phyloP scores from a whole-genome alignment of 768 basidiomycete species.

The Boletus subparvulus region DNA sequence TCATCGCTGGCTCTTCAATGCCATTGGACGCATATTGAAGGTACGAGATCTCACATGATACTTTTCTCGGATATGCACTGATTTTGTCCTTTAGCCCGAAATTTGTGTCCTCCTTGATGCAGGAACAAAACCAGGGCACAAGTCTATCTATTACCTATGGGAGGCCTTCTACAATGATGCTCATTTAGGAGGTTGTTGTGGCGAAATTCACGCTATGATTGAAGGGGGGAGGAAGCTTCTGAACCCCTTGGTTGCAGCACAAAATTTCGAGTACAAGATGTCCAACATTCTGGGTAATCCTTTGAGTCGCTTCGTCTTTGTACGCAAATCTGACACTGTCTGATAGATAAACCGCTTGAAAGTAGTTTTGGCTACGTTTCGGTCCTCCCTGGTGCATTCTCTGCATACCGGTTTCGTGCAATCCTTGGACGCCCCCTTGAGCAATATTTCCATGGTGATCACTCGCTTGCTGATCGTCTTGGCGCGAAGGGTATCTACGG shows the following conservation, averaged over 20 bases:
- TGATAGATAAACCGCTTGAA: slow-evolving; percentile 85
- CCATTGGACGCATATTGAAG: slow-evolving; percentile 78
- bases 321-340: slow-evolving; percentile 6
- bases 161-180: slow-evolving; percentile 84
- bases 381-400: slow-evolving; percentile 95
- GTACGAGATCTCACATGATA: slow-evolving; percentile 36
- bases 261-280: slow-evolving; percentile 99
- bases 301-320: background rate
- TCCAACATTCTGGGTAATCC: slow-evolving; percentile 84
- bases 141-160: slow-evolving; percentile 95
- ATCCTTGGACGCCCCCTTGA: slow-evolving; percentile 86
- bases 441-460: slow-evolving; percentile 86
- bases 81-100: slow-evolving; percentile 60
- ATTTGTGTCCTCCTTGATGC: slow-evolving; percentile 92
- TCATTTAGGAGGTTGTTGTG: slow-evolving; percentile 84
- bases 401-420: slow-evolving; percentile 91
- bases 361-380: slow-evolving; percentile 95
- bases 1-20: slow-evolving; percentile 95
- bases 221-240: slow-evolving; percentile 88
- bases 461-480: slow-evolving; percentile 86
- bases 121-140: slow-evolving; percentile 95
- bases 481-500: slow-evolving; percentile 93
- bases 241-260: slow-evolving; percentile 90
- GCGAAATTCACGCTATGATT: slow-evolving; percentile 97
- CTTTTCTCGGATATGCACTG: background rate